phyloP scores from a whole-genome alignment of 345 rosid genomes.

The Arabidopsis arenosa region DNA sequence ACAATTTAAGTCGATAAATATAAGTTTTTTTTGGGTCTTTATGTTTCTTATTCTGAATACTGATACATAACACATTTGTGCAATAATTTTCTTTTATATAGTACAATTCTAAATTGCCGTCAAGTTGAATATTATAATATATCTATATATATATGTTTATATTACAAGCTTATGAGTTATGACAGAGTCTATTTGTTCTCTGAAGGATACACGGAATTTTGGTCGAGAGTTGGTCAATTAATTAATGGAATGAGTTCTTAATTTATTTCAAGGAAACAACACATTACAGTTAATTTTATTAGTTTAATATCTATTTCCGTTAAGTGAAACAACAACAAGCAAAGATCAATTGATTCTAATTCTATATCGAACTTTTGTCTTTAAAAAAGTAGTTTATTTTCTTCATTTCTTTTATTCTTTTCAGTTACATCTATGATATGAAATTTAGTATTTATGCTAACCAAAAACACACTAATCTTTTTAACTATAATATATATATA shows the following conservation, averaged over 20 bases:
- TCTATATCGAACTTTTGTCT: not conserved
- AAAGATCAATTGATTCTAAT: not conserved
- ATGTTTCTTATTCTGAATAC: not conserved
- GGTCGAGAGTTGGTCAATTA: too few species aligned
- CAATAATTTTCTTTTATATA: not conserved
- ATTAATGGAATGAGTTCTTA: slow-evolving; percentile 19
- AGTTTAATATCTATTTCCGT: slow-evolving; percentile 11
- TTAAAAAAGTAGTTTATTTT: too few species aligned
- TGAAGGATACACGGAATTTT: not conserved
- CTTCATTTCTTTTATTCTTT: not conserved
- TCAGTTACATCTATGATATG: not conserved
- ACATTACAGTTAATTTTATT: slow-evolving; percentile 8
- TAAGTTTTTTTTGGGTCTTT: not conserved
- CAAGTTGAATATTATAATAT: not conserved
- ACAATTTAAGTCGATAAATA: not conserved
- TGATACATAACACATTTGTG: not conserved
- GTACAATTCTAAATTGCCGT: not conserved
- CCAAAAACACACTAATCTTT: too few species aligned
- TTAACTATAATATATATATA: too few species aligned
- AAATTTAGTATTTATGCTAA: too few species aligned
- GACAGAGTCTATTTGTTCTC: not conserved
- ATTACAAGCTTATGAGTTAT: slow-evolving; percentile 10
- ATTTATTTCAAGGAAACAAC: slow-evolving; percentile 17
- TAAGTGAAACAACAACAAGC: slow-evolving; percentile 16
- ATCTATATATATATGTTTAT: not conserved